Base-by-base conservation (phyloP, 768 basidiomycete species). In the Leucocoprinus sp. region DNA sequence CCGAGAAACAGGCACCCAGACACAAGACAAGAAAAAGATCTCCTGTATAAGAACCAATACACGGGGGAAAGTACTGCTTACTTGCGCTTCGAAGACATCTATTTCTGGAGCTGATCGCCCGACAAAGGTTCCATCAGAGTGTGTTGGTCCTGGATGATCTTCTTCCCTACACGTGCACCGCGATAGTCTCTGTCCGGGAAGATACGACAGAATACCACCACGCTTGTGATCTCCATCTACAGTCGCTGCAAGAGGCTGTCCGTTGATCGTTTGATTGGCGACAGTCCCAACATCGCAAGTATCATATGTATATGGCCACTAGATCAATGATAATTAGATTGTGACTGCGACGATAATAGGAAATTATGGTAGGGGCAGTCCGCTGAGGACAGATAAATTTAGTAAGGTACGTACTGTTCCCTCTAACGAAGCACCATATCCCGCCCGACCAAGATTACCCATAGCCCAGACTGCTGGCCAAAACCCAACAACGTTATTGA, bases 51-150 rank as follows among this genome's bases (percentile, higher is more conserved):
- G n/a, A n/a, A n/a, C n/a, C n/a, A n/a, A n/a, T n/a, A n/a, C n/a
- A n/a, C 8, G n/a, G 8, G 31, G 6, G n/a, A n/a, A 7, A 23
- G 4, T 17, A 22, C 28, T 17, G 36, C 54, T 53, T 49, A 61
- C 78, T 64, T 85, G 80, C 5, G 91, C 90, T 64, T 93, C 93
- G 48, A 95, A 82, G 37, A 95, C 60, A 60, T 95, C 93, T 41
- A 93, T 93, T 61, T 95, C 91, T 1, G 92, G 92, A 4, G 92
- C 88, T 2, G 83, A 63, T 17, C 93, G 70, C 1, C 91, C 93
- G 2, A 86, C 80, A 60, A 78, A 91, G 0, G 78, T 72, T 1
- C 87, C 86, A 58, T 91, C 84, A 0, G 71, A 46, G 43, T 82
- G 78, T 34, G 73, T 69, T 2, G 91, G 91, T 2, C 91, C 91